These are phyloP conservation scores for Proliferodiscus dingleyae DNA, from an alignment of 2,329 filamentous ascomycete genomes.

Conservation along the genomic window DNA sequence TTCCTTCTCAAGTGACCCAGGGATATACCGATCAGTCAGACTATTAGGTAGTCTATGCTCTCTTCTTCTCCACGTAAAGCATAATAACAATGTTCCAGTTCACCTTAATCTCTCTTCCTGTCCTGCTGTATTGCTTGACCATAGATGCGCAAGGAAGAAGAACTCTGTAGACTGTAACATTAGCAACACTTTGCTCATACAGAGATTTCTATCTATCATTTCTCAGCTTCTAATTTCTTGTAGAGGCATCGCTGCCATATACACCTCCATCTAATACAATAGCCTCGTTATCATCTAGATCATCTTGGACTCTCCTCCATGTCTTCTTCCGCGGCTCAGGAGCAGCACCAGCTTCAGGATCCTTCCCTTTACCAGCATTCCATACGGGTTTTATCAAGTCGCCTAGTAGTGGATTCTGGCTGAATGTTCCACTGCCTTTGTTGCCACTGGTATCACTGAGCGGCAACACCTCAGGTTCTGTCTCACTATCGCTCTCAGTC, in stretches of 20 bases:
- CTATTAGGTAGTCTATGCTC: no score
- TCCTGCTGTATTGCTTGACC: no score
- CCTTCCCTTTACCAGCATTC: conserved; percentile 28
- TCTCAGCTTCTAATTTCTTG: conserved; percentile 16
- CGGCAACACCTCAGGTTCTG: conserved; percentile 22
- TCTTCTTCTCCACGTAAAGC: no score
- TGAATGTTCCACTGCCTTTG: conserved; percentile 29
- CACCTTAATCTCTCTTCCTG: no score
- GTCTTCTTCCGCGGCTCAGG: conserved; percentile 26
- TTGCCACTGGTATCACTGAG: conserved; percentile 16
- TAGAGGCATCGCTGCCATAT: conserved; percentile 22
- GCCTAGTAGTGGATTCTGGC: conserved; percentile 32
- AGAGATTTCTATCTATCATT: no score
- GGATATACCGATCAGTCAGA: no score
- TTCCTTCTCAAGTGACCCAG: no score
- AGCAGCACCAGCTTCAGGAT: conserved; percentile 18
- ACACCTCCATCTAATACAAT: conserved; percentile 37
- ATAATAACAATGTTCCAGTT: no score
- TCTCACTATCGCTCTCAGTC: conserved; percentile 17
- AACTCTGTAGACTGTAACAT: no score
- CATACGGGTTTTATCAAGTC: conserved; percentile 33
- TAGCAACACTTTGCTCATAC: no score
- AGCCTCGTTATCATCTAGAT: conserved; percentile 37
- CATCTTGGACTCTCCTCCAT: conserved; percentile 39
- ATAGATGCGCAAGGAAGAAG: no score